These are phyloP conservation scores for Ambrosia hybrid DNA, from an alignment of 140 eudicot genomes.

Conservation along the genomic window DNA sequence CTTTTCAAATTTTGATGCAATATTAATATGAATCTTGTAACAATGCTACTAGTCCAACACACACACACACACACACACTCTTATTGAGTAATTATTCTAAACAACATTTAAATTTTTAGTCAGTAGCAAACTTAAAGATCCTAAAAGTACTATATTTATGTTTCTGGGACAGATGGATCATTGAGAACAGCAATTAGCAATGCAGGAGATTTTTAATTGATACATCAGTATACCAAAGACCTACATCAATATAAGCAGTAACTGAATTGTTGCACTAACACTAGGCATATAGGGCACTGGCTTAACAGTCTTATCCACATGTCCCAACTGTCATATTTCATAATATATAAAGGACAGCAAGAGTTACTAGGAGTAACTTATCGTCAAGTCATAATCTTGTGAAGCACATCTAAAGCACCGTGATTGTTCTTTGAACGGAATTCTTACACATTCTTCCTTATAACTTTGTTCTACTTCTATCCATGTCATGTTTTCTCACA, in stretches of 20 bases:
- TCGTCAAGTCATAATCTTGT: too few relatives aligned
- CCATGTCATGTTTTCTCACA: too few relatives aligned
- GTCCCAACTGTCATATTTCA: too few relatives aligned
- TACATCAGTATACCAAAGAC: background rate
- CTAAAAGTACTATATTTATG: background rate
- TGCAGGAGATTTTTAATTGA: background rate
- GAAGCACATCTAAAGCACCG: too few relatives aligned
- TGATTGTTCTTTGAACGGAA: too few relatives aligned
- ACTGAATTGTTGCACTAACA: background rate
- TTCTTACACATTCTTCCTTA: too few relatives aligned
- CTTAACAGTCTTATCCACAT: background rate
- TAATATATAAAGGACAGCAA: too few relatives aligned
- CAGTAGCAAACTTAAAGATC: background rate
- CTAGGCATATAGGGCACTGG: background rate
- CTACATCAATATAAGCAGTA: slow-evolving; percentile 6
- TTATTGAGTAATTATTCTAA: background rate
- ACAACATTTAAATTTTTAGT: background rate
- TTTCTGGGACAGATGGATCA: background rate
- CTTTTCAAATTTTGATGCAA: background rate
- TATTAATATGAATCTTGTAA: background rate
- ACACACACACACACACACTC: too few relatives aligned
- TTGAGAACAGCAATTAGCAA: background rate
- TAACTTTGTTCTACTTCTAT: too few relatives aligned
- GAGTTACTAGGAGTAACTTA: too few relatives aligned
- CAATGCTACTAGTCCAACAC: slow-evolving; percentile 1